Evolutionary conservation across 2,329 filamentous ascomycete species (phyloP).

Genomic region (Scedosporium apiospermum): DNA sequence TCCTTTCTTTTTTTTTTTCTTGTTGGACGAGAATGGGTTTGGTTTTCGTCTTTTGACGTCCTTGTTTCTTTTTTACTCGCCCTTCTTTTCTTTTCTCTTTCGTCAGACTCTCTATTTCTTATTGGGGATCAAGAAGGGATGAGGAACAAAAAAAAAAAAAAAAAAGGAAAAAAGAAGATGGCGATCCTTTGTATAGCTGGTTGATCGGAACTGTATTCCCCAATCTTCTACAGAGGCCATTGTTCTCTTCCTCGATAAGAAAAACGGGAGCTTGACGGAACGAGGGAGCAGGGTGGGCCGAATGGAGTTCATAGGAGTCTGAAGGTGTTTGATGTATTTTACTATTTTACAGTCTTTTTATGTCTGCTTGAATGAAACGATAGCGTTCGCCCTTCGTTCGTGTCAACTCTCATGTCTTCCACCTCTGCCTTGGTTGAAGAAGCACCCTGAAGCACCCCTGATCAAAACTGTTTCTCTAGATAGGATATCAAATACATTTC

Average conservation of each 20-base stretch:
- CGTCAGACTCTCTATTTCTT: background rate
- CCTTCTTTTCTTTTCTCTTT: background rate
- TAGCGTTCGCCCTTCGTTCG: background rate
- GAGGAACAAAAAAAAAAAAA: background rate
- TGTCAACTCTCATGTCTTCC: slow-evolving; percentile 1
- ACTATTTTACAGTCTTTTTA: slow-evolving; percentile 9
- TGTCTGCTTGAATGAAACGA: background rate
- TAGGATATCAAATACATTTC: no score
- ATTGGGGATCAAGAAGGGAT: background rate
- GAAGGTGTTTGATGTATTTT: background rate
- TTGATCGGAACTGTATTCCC: background rate
- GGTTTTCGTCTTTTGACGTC: background rate
- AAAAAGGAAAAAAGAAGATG: background rate
- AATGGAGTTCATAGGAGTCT: background rate
- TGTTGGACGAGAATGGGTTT: no score
- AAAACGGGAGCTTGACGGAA: slow-evolving; percentile 7
- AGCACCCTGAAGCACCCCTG: no score
- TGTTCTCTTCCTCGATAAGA: background rate
- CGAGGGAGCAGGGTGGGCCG: background rate
- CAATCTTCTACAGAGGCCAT: background rate
- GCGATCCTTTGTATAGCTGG: background rate
- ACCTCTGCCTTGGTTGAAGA: no score
- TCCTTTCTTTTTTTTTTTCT: no score
- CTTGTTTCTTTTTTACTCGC: background rate
- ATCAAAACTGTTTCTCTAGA: no score